Conservation (phyloP, 2,329 filamentous ascomycete species). For the Cordyceps cicadae region DNA sequence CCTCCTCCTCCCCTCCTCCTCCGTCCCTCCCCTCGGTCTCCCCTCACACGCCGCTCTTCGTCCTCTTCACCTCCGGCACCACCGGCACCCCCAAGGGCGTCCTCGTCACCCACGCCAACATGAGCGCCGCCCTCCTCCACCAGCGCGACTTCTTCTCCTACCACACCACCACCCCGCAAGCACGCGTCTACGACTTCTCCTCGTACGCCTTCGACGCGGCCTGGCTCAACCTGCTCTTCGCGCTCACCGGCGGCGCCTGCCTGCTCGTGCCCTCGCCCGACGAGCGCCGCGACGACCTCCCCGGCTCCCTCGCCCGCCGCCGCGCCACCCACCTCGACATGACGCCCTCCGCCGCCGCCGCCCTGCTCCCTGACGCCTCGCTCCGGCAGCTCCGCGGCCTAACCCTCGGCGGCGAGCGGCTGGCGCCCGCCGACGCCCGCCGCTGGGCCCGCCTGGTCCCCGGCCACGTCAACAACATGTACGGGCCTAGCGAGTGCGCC, state of each 20-base stretch:
- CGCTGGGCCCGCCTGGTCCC: background rate
- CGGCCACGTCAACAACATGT: constrained; percentile 5
- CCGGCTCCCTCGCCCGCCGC: constrained; percentile 8
- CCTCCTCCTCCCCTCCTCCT: background rate
- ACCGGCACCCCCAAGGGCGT: constrained; percentile 44
- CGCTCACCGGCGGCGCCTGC: constrained; percentile 7
- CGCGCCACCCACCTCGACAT: constrained; percentile 8
- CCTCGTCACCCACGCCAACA: constrained; percentile 22
- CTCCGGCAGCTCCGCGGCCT: background rate
- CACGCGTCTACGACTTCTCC: constrained; percentile 11
- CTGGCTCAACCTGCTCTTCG: constrained; percentile 2
- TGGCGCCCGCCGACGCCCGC: background rate
- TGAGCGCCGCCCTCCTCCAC: constrained; percentile 12
- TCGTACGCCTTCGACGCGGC: constrained; percentile 11
- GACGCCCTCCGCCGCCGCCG: constrained; percentile 6
- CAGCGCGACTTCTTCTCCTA: constrained; percentile 5
- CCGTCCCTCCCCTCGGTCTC: too few relatives aligned
- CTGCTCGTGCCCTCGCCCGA: constrained; percentile 12
- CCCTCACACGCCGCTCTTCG: constrained; percentile 16
- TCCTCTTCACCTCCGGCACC: constrained; percentile 46
- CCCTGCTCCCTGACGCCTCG: background rate
- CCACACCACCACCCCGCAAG: background rate
- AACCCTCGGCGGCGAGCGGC: background rate
- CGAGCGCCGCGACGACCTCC: constrained; percentile 7
- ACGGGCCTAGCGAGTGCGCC: constrained; percentile 2